Base-by-base conservation (phyloP, 2,329 filamentous ascomycete species). In the Cladosporium sp. region DNA sequence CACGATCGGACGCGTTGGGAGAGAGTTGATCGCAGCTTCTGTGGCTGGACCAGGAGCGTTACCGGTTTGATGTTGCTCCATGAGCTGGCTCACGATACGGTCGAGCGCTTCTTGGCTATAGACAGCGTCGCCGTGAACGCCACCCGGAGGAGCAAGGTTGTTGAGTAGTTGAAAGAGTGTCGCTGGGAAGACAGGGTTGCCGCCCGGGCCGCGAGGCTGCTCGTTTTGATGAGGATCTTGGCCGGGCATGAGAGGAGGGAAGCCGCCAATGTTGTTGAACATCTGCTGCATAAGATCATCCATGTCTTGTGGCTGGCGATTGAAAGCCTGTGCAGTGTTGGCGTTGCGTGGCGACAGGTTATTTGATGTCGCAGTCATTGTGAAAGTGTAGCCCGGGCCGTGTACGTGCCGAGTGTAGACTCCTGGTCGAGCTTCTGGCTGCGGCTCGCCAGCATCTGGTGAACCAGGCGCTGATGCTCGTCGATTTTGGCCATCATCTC, bases 51-150 rank as follows among this genome's bases (percentile, higher is more conserved):
- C 91, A 0, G 93, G 90, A 0, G 91, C 94, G 70, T 90, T 92
- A 0, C 89, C 90, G 61, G 85, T 85, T 2, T 88, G 85, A 65
- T 93, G 90, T 66, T 91, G 87, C 71, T 97, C 94, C 89, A 97
- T 95, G 51, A 98, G 83, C 70, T 91, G 87, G 0, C 91, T 90
- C 64, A 99, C 90, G 69, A 98, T 91, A 36, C 90, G 87, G 75
- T 99, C 94, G 34, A 98, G 82, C 2, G 91, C 93, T 79, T 97
- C 93, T 78, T 98, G 92, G 0, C 91, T 90, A 76, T 94, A 96
- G 1, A 97, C 94, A 8, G 89, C 91, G 76, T 98, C 94, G 23
- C 93, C 79, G 43, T 86, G 76, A 23, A 86, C 74, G 5, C 76
- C 76, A 28, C 82, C 78, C 59, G 85, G 76, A 1, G 84, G 68